Base-by-base conservation (phyloP, 345 rosid species). In the Rubroshorea leprosula region DNA sequence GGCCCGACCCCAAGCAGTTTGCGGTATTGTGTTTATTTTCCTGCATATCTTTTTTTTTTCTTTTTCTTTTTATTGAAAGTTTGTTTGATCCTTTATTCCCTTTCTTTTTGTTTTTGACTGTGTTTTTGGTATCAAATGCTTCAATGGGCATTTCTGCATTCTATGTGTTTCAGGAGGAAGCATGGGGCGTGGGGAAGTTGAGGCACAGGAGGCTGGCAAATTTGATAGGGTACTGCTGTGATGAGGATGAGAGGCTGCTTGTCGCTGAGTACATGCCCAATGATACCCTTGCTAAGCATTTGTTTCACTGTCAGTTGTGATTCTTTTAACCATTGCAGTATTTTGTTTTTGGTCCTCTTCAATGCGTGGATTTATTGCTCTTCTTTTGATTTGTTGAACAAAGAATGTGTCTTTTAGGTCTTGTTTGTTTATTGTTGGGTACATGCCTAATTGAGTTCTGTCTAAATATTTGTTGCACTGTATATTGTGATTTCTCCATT, bases 211-310 rank as follows among this genome's bases (percentile, higher is more conserved):
- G 86, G 62, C 66, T 94, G 44, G 97, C 97, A 2, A 94, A 87
- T 80, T 86, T 94, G 83, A 87, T 94, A 60, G 99, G 99, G 11
- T 94, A 90, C 48, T 94, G 96, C 82, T 85, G 90, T 67, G 95
- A 90, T 73, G 99, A 90, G 46, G 97, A 90, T 62, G 97, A 94
- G 61, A 81, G 99, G 78, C 81, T 94, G 65, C 97, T 94, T 57
- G 95, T 94, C 61, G 97, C 99, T 52, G 97, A 94, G 68, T 87
- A 72, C 76, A 87, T 94, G 99, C 88, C 97, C 52, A 90, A 94
- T 68, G 97, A 94, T 69, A 94, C 96, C 53, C 92, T 94, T 44
- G 83, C 99, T 31, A 94, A 90, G 80, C 97, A 87, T 81, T 79
- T 94, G 63, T 94, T 94, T 48, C 97, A 90, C 68, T 89, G 99